Evolutionary conservation across 441 rosid species (phyloP).

Genomic region (Erodium moschatum): DNA sequence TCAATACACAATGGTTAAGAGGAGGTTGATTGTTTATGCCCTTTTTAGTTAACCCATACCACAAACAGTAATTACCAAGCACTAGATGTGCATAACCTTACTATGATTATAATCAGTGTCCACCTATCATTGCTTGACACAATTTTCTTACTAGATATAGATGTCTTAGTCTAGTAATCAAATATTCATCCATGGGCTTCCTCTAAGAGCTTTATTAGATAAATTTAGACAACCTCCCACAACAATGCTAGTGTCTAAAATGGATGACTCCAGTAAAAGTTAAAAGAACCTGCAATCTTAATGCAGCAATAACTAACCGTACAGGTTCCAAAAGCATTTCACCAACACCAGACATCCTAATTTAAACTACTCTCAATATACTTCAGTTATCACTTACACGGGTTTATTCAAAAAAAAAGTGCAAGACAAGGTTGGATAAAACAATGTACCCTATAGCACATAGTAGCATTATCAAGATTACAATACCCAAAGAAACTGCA

Average conservation of each 20-base stretch:
- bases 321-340: not conserved
- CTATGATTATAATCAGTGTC: not conserved
- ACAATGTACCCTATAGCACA: not conserved
- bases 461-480: conserved; percentile 12
- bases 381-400: not conserved
- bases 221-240: not conserved
- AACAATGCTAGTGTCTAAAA: not conserved
- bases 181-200: not conserved
- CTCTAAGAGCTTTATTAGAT: not conserved
- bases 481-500: conserved; percentile 3
- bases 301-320: not conserved
- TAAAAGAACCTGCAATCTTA: not conserved
- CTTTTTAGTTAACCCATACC: not conserved
- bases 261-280: not conserved
- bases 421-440: not conserved
- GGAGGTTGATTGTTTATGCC: not conserved
- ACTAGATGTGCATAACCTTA: not conserved
- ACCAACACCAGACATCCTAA: not conserved
- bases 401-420: not conserved
- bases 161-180: not conserved
- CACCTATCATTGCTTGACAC: not conserved
- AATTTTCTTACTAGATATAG: not conserved
- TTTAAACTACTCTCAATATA: not conserved
- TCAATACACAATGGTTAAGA: not conserved
- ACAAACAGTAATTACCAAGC: not conserved